Base-by-base conservation (phyloP, 2,329 filamentous ascomycete genomes). In the Fusarium algeriense region DNA sequence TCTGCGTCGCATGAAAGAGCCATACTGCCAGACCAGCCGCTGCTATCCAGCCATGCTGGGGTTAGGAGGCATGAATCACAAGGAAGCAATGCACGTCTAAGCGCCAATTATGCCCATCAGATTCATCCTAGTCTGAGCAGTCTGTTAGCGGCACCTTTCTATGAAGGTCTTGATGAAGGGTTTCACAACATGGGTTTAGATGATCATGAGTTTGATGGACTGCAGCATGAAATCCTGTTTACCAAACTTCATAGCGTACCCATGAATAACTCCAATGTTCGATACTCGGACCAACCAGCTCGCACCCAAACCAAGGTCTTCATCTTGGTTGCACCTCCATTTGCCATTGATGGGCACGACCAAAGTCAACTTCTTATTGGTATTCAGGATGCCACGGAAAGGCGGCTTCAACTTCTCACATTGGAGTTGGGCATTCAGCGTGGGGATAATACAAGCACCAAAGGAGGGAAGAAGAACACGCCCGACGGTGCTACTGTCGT, bases 1-100 rank as follows among this genome's bases (percentile, higher is more conserved):
- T 95, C 93, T 1, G 91, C 93, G 13, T 96, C 92, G 19, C 93
- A 95, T 71, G 94, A 97, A 73, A 88, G 93, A 75, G 87, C 91
- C 2, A 88, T 91, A n/a, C 97, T 97, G 77, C 88, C 90, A 32
- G 94, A 97, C 52, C 88, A 87, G 78, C 81, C 78, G 71, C 85
- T 79, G 5, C 77, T 81, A 12, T 75, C 82, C 12, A 80, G 78
- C 14, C 80, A 82, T 56, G 78, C 78, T 1, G 85, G 85, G 45
- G 81, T 86, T 17, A 89, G 91, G 71, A 88, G 92, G 65, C 87
- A 89, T 10, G 91, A 96, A 57, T 97, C 95, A 3, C 88, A 96
- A 56, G 82, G 84, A 23, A 82, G 81, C 7, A 78, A 78, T 61
- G 80, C 32, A 75, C 82, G 81, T 11, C 77, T 81, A 28, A 83